Base-by-base conservation (phyloP, 2,329 filamentous ascomycete genomes). In the Nemania sp. region DNA sequence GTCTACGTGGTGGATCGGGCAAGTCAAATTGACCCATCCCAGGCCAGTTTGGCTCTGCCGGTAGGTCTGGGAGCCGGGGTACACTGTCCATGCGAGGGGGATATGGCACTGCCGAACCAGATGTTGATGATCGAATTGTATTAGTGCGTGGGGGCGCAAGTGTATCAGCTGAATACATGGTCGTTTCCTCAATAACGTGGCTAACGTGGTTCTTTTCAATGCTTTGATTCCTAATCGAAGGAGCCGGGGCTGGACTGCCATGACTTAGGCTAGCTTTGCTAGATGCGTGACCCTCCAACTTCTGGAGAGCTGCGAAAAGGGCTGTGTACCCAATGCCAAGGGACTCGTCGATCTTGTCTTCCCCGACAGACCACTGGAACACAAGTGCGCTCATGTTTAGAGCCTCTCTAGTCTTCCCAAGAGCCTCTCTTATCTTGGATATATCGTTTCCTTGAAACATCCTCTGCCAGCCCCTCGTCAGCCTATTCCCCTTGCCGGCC, bases 291-390 rank as follows among this genome's bases (percentile, higher is more conserved):
- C 75, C 76, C 58, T 77, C 77, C 68, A 88, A 79, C 63, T 85
- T 82, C 52, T 90, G 87, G 11, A 92, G 83, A 2, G 89, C 89
- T 10, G 89, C 89, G 0, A 88, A 86, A 7, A 92, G 83, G 4
- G 89, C 89, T 1, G 89, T 89, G 74, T 90, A 92, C 51, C 90
- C 90, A 53, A 91, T 90, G 20, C 89, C 88, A 49, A 88, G 84
- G 13, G 88, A 84, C 18, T 85, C 85, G 71, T 90, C 88, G 18
- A 87, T 85, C 75, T 85, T 87, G 22, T 83, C 82, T 32, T 83
- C 83, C 8, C 88, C 88, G 3, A 91, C 80, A 22, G 86, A 88
- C 88, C 89, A 92, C 71, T 90, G 86, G 77, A 92, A 88, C 73
- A 90, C 85, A 52, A 89, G 82, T 7, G 88, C 86, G 74, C 88